Evolutionary conservation across 768 basidiomycete genomes (phyloP), one percentile per base, ranked within the genome.

Genomic region (Lactarius akahatsu): DNA sequence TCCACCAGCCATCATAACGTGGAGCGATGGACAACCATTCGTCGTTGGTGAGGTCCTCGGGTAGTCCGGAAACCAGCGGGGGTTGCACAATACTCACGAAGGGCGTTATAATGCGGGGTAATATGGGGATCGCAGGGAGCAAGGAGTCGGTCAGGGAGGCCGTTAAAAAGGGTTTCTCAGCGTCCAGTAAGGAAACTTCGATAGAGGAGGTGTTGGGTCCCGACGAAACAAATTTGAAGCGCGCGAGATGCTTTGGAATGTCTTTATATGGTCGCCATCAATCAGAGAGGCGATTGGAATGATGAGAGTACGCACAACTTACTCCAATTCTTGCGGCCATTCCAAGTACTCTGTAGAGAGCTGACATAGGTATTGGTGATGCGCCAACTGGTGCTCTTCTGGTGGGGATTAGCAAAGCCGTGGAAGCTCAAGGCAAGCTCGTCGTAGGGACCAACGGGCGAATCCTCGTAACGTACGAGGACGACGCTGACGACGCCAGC

Each of bases 321-420:
- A 70, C 69, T 68, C 69, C 69, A 70, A 41, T 63, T 63, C 23
- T 4, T 32, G 26, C 69, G 69, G 4, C 67, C 69, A 8, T 68
- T 68, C 67, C 58, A 63, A 20, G 62, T 18, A 30, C 56, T 62
- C 52, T 64, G 23, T 5, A 18, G 23, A 2, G 56, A 16, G 43
- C 62, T 64, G 15, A 70, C 69, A 47, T 62, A 70, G 38, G 65
- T 68, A 23, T 57, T 64, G 18, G 67, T 64, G 50, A 68, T 62
- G 2, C 69, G 62, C 6, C 20, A 16, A 10, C 40, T 30, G 3
- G 57, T 57, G 3, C 62, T 11, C 41, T 57, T 57, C n/a, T 61
- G 40, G 18, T 55, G 10, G 9, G 69, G 69, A 30, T 59, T 61
- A 15, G 28, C 4, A 34, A 57, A 68, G 2, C 40, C 50, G 8